phyloP scores from a whole-genome alignment of 179 eudicot species.

The Carnegiea gigantea region DNA sequence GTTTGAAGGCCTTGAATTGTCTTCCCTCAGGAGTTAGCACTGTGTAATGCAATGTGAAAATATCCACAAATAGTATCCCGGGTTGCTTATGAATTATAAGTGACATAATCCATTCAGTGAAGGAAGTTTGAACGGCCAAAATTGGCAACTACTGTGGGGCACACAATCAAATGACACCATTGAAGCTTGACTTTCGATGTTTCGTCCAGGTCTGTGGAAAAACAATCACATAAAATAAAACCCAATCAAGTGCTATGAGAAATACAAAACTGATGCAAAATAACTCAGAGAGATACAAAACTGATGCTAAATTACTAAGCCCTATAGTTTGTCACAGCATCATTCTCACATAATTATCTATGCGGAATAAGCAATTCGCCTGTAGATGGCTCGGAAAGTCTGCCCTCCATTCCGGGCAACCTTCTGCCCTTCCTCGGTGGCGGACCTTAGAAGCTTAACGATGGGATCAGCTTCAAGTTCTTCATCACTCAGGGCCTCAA shows the following conservation, averaged over 20 bases:
- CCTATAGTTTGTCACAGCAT: not conserved
- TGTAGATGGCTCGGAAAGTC: constrained; percentile 72
- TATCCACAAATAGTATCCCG: no score
- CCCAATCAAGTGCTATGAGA: not conserved
- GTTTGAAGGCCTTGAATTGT: not conserved
- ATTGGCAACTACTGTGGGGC: constrained; percentile 18
- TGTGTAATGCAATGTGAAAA: no score
- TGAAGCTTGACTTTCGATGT: no score
- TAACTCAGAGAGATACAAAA: not conserved
- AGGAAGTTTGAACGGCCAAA: constrained; percentile 23
- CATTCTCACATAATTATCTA: not conserved
- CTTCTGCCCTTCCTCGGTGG: constrained; percentile 97
- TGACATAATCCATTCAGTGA: not conserved
- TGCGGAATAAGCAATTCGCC: constrained; percentile 49
- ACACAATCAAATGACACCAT: no score
- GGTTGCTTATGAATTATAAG: not conserved
- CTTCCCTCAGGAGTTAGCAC: not conserved
- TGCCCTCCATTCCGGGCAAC: constrained; percentile 79
- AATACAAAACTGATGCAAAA: no score
- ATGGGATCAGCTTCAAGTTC: constrained; percentile 79
- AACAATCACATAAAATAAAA: no score
- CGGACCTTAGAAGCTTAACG: constrained; percentile 64
- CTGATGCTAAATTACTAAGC: not conserved
- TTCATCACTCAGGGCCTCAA: constrained; percentile 54
- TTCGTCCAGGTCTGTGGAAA: no score